These are phyloP conservation scores for Fusarium lyarnte DNA, from an alignment of 2,329 filamentous ascomycete species.

Conservation along the genomic window DNA sequence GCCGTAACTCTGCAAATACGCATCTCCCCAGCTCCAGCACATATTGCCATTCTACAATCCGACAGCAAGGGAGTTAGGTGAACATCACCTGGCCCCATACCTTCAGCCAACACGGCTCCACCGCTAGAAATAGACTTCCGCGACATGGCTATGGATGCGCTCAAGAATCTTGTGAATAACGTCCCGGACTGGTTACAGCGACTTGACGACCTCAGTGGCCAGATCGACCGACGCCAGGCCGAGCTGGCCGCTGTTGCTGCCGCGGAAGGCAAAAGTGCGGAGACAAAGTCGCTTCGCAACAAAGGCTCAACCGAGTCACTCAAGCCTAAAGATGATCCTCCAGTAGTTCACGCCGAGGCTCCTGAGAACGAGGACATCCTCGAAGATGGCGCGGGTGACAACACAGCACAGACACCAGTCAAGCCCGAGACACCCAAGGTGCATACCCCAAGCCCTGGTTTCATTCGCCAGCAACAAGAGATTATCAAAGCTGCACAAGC, in stretches of 20 bases:
- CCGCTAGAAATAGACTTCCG: conserved; percentile 43
- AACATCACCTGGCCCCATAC: conserved; percentile 44
- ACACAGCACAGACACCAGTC: conserved; percentile 19
- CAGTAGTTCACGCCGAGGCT: conserved; percentile 29
- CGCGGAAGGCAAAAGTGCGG: conserved; percentile 39
- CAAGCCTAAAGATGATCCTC: conserved; percentile 56
- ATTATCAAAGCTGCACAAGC: conserved; percentile 54
- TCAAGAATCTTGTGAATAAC: conserved; percentile 63
- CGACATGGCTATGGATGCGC: conserved; percentile 63
- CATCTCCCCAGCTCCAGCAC: neutral
- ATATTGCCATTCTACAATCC: conserved; percentile 12
- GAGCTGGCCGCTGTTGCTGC: conserved; percentile 63
- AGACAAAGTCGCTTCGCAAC: conserved; percentile 58
- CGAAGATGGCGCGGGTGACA: conserved; percentile 28
- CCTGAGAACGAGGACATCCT: conserved; percentile 23
- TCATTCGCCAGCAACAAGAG: conserved; percentile 53
- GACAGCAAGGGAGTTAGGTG: conserved; percentile 45
- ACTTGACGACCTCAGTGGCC: conserved; percentile 67
- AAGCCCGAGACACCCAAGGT: conserved; percentile 44
- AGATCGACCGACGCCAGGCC: conserved; percentile 69
- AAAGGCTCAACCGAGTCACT: conserved; percentile 65
- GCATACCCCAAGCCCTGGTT: conserved; percentile 36
- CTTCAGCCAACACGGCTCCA: conserved; percentile 43
- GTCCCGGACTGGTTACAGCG: conserved; percentile 69
- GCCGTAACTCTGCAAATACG: conserved; percentile 8